phyloP scores from a whole-genome alignment of 2,329 filamentous ascomycete genomes.

The Myriosclerotinia curreyana region DNA sequence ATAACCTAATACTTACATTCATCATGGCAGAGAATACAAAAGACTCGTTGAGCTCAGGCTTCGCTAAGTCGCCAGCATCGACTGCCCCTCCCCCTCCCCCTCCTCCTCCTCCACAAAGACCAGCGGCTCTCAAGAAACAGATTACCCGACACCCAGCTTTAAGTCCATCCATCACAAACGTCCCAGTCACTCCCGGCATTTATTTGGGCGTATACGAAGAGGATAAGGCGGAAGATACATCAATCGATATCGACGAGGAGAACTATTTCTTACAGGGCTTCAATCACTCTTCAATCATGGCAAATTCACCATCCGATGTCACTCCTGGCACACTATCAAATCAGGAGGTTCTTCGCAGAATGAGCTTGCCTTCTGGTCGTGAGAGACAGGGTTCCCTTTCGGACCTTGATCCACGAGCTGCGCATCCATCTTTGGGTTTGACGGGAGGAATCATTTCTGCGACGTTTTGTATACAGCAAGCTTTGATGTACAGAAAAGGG shows the following conservation, averaged over 20 bases:
- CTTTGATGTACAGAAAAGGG: constrained; percentile 55
- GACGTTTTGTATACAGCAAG: constrained; percentile 61
- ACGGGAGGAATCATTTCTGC: constrained; percentile 66
- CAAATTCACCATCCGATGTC: constrained; percentile 34
- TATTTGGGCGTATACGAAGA: constrained; percentile 29
- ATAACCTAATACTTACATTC: constrained; percentile 3
- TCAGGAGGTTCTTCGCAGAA: constrained; percentile 45
- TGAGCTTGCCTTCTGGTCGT: constrained; percentile 41
- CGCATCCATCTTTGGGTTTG: constrained; percentile 55
- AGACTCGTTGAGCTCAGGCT: constrained; percentile 16
- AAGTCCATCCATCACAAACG: constrained; percentile 31
- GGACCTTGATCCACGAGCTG: constrained; percentile 51
- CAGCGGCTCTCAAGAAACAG: constrained; percentile 23
- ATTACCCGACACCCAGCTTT: constrained; percentile 35
- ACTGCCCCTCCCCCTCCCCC: background rate
- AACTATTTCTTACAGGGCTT: constrained; percentile 35
- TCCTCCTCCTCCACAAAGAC: constrained; percentile 1
- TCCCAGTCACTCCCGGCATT: constrained; percentile 38
- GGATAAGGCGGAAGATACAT: constrained; percentile 16
- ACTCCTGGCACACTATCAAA: constrained; percentile 41
- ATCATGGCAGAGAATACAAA: constrained; percentile 19
- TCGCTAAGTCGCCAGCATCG: background rate
- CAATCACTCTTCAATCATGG: constrained; percentile 29
- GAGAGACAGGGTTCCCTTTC: constrained; percentile 46
- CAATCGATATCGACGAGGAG: constrained; percentile 10